Base-by-base conservation (phyloP, 805 yeast species). In the Saturnispora quitensis region DNA sequence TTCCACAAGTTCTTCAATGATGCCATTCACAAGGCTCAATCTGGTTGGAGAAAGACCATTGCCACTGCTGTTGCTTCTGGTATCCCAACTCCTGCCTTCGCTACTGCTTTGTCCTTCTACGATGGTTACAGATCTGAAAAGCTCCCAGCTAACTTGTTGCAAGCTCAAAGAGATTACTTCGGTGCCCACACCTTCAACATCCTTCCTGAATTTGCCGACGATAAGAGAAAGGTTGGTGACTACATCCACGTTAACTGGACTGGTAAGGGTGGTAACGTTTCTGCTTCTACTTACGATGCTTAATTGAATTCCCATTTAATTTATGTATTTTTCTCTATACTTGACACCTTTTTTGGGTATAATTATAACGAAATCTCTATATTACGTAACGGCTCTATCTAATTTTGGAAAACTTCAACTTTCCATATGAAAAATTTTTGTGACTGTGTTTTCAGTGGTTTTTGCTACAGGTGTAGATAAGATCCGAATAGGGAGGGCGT, bases 141-240 rank as follows among this genome's bases (percentile, higher is more conserved):
- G 71, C 78, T 90, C 68, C 98, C 98, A 68, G 99, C 99, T 61
- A 91, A 91, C 85, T 80, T 91, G 74, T 79, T 91, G 71, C 99
- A 91, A 79, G 99, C 98, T 67, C 99, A 91, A 82, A 89, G 99
- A 81, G 99, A 91, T 73, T 91, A 89, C 88, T 91, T 91, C 68
- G 99, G 99, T 76, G 98, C 99, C 60, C 99, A 91, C 82, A 93
- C 99, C 68, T 91, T 93, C 89, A 81, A 81, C 73, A 95, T 93
- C 59, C 77, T 89, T 69, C 96, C 96, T 63, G 93, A 91, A 73
- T 71, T 64, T 64, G 96, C 89, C 63, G 77, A 80, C 68, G 89
- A 75, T 50, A 73, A 73, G 68, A 79, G 86, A 74, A 91, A 93
- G 75, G 82, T 73, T 60, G 93, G 79, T 65, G 74, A 80, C 61